These are phyloP conservation scores for Themeda triandra DNA, from an alignment of 176 grass and related monocot genomes.

Conservation along the genomic window DNA sequence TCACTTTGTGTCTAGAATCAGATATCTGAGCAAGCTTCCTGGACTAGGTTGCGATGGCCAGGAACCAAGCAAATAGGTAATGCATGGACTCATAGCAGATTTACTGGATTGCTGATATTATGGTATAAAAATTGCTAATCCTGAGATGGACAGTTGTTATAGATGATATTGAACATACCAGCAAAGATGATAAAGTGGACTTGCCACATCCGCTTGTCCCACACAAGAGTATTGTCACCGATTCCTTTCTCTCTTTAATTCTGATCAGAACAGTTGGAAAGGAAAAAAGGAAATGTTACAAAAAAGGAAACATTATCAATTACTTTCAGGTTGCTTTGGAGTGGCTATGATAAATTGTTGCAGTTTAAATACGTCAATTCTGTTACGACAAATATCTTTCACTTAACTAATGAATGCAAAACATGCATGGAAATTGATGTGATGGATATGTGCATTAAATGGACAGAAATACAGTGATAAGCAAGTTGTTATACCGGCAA, in stretches of 20 bases:
- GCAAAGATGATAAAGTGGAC: slow-evolving; percentile 87
- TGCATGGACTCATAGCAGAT: background rate
- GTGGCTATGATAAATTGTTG: slow-evolving; percentile 6
- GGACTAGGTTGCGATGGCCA: background rate
- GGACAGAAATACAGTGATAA: background rate
- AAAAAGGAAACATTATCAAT: background rate
- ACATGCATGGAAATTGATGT: background rate
- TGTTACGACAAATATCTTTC: background rate
- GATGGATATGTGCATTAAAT: background rate
- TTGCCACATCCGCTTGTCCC: slow-evolving; percentile 97
- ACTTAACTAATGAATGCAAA: slow-evolving; percentile 13
- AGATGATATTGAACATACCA: slow-evolving; percentile 53
- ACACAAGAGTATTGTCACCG: slow-evolving; percentile 88
- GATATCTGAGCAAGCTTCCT: background rate
- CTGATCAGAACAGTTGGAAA: slow-evolving; percentile 38
- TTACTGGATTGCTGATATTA: background rate
- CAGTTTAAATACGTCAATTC: background rate
- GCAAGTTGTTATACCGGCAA: slow-evolving; percentile 64
- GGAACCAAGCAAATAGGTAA: background rate
- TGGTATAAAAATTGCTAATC: background rate
- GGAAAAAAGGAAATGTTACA: background rate
- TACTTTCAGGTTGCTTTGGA: slow-evolving; percentile 15
- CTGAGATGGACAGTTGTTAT: background rate
- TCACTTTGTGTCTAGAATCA: background rate
- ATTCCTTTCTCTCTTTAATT: slow-evolving; percentile 94